Base-by-base conservation (phyloP, 768 basidiomycete species). In the Strobilomyces dryophilus region DNA sequence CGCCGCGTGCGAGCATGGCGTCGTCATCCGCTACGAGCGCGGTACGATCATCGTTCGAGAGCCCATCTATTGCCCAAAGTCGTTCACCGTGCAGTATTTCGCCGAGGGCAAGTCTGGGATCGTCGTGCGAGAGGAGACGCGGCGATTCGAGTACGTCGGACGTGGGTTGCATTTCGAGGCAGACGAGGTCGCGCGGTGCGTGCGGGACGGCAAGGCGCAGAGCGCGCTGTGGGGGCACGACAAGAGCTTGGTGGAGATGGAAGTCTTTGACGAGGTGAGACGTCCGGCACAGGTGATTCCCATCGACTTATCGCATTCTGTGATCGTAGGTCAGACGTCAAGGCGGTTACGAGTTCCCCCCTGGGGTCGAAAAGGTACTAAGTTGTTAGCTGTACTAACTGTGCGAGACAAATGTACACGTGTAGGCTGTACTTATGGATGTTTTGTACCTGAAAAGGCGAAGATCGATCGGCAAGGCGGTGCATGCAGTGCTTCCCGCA, bases 121-220 rank as follows among this genome's bases (percentile, higher is more conserved):
- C 17, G 65, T 77, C 32, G 73, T 72, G 31, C 74, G 73, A 46
- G 85, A 88, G 62, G 87, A 89, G 64, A 82, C 75, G 43, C 76
- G 69, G 53, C 67, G 61, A 26, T 82, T 86, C 55, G 74, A 81
- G 39, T 84, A 85, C 61, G 70, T 76, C 5, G 89, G 89, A 10
- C 74, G 73, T 32, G 92, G 91, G 8, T 89, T 81, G 86, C 81
- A 90, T 67, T 95, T 85, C 69, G 81, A 94, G 68, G 91, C 92
- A 4, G 92, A 95, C 61, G 91, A 94, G 54, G 90, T 92, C 11
- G 92, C 89, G 17, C 71, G 89, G 45, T 89, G 87, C 62, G 73
- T 92, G 20, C 70, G 82, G 36, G 85, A 85, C 48, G 86, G 86
- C 3, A 89, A 85, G 74, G 71, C 72, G 24, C 83, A 93, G 70